Percentiles rank a stretch among this genome's conserved stretches.
phyloP scores from a whole-genome alignment of 1,284 basidiomycete species.

The Pseudozyma hubeiensis region DNA sequence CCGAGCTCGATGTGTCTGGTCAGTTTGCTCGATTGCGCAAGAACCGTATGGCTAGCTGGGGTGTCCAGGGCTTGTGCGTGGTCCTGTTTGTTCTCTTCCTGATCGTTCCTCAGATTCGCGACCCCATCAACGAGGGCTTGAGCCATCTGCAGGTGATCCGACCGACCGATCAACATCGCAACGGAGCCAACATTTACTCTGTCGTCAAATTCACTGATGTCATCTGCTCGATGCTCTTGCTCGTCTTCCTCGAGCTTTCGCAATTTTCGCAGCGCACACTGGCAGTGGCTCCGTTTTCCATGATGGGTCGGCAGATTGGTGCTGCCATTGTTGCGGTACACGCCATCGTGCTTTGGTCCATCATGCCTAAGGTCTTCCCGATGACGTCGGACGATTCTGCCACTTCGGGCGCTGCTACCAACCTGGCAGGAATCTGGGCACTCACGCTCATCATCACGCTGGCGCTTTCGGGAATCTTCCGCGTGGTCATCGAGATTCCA shows the following conservation, averaged over 20 bases:
- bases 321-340: conserved; percentile 40
- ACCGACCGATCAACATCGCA: conserved; percentile 11
- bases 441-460: conserved; percentile 37
- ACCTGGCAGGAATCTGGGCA: conserved; percentile 46
- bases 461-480: conserved; percentile 28
- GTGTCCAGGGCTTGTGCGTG: conserved; percentile 19
- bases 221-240: conserved; percentile 26
- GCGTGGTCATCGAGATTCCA: conserved; percentile 38
- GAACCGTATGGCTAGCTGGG: conserved; percentile 12
- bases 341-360: conserved; percentile 39
- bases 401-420: conserved; percentile 26
- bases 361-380: conserved; percentile 47
- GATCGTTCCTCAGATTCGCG: conserved; percentile 32
- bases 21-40: conserved; percentile 22
- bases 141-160: conserved; percentile 35
- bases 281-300: conserved; percentile 19
- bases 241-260: conserved; percentile 32
- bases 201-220: conserved; percentile 45
- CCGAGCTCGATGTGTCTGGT: conserved; percentile 42
- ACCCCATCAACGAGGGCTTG: conserved; percentile 30
- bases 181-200: conserved; percentile 34
- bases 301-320: conserved; percentile 47
- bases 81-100: conserved; percentile 32
- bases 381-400: conserved; percentile 22
- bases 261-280: conserved; percentile 19